phyloP scores from a whole-genome alignment of 306 rosid species.

The Trifolium dubium region DNA sequence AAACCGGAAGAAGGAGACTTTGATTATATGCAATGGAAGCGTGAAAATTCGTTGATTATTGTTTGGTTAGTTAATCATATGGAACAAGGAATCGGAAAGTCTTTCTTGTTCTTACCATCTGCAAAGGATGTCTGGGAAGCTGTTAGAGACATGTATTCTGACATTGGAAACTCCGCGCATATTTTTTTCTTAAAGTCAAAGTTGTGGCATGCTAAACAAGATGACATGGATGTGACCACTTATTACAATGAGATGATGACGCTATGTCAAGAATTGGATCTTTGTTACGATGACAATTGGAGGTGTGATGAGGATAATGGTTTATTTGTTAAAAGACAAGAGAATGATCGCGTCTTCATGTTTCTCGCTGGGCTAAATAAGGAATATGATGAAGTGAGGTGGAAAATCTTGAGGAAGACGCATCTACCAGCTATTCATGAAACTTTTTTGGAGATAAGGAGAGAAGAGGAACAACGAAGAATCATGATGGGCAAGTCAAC shows the following conservation, averaged over 20 bases:
- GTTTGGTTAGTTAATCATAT: background rate
- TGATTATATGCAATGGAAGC: background rate
- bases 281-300: background rate
- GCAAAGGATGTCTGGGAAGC: background rate
- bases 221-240: background rate
- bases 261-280: background rate
- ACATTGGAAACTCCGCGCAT: background rate
- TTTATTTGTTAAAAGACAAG: background rate
- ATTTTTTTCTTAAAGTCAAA: background rate
- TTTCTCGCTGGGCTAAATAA: background rate
- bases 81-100: background rate
- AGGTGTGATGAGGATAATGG: background rate
- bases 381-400: background rate
- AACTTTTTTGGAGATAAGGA: background rate
- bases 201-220: background rate
- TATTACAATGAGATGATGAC: background rate
- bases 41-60: background rate
- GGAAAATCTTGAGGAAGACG: background rate
- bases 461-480: background rate
- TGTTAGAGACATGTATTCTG: background rate
- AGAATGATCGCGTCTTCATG: background rate
- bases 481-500: background rate
- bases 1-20: background rate
- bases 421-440: background rate
- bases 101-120: background rate